These are phyloP conservation scores for Colletotrichum ledebouriae DNA, from an alignment of 2,329 filamentous ascomycete genomes.

Conservation along the genomic window DNA sequence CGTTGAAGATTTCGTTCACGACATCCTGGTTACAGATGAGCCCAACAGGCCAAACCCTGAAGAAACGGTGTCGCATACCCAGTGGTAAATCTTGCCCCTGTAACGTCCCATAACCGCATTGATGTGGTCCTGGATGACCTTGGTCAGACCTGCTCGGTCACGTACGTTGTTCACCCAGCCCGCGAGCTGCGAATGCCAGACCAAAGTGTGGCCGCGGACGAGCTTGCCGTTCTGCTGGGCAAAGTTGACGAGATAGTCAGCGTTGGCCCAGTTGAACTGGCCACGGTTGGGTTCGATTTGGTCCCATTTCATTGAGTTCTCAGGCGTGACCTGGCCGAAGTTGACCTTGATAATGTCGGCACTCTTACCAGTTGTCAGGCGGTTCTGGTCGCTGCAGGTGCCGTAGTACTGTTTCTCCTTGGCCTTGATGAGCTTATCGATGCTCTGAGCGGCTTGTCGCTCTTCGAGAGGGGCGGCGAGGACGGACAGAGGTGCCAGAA, in stretches of 20 bases:
- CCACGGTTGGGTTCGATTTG: constrained; percentile 62
- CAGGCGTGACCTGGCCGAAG: constrained; percentile 75
- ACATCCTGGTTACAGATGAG: constrained; percentile 60
- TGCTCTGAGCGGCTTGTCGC: constrained; percentile 60
- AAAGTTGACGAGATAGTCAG: constrained; percentile 72
- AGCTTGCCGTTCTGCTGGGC: constrained; percentile 68
- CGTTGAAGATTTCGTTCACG: constrained; percentile 74
- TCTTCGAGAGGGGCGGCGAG: constrained; percentile 51
- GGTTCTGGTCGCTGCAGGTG: constrained; percentile 66
- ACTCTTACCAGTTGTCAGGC: constrained; percentile 62
- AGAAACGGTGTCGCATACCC: constrained; percentile 50
- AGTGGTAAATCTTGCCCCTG: constrained; percentile 73
- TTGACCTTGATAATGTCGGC: constrained; percentile 70
- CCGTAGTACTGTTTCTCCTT: constrained; percentile 77
- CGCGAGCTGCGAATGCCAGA: constrained; percentile 74
- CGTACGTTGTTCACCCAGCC: constrained; percentile 70
- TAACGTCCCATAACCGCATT: constrained; percentile 68
- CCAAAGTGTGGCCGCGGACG: constrained; percentile 75
- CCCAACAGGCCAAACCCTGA: neutral
- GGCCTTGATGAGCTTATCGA: constrained; percentile 69
- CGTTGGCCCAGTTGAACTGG: constrained; percentile 67
- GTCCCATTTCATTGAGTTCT: constrained; percentile 82
- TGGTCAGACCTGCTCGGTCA: constrained; percentile 64
- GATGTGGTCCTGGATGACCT: constrained; percentile 72
- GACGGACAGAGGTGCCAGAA: constrained; percentile 55